These are phyloP conservation scores for Yarrowia sp. DNA, from an alignment of 805 yeast species.

Conservation along the genomic window DNA sequence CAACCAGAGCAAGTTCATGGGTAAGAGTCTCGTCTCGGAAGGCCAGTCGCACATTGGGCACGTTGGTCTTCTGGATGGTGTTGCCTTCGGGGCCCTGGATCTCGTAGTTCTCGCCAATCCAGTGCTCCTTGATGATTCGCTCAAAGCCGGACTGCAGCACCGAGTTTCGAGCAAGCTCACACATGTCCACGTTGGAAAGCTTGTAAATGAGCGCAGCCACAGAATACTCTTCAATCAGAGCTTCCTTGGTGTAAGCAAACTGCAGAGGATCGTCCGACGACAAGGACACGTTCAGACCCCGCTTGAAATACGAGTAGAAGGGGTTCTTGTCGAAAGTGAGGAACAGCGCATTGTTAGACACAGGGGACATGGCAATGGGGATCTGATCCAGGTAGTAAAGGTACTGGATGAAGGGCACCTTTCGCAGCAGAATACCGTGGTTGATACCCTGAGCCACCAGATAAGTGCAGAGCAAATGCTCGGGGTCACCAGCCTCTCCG, in stretches of 20 bases:
- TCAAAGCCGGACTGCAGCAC: conserved; percentile 96
- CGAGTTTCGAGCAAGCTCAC: conserved; percentile 91
- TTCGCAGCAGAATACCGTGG: conserved; percentile 90
- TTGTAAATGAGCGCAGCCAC: conserved; percentile 98
- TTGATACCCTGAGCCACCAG: conserved; percentile 88
- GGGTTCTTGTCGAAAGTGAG: conserved; percentile 97
- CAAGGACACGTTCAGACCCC: conserved; percentile 90
- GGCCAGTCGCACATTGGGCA: conserved; percentile 81
- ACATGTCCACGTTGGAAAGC: conserved; percentile 91
- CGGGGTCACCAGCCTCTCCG: conserved; percentile 99
- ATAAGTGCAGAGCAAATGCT: conserved; percentile 87
- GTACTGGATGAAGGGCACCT: conserved; percentile 92
- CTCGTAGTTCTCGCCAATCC: conserved; percentile 70
- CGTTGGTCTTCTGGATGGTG: conserved; percentile 90
- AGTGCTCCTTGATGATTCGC: conserved; percentile 75
- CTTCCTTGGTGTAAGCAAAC: conserved; percentile 94
- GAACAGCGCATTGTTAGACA: conserved; percentile 93
- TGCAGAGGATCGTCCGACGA: conserved; percentile 98
- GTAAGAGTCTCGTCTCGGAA: conserved; percentile 84
- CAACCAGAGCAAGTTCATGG: conserved; percentile 51
- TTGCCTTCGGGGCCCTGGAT: conserved; percentile 70
- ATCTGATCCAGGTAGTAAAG: conserved; percentile 89
- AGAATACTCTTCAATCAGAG: conserved; percentile 93
- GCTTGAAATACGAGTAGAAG: conserved; percentile 80
- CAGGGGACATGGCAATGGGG: conserved; percentile 97